Evolutionary conservation across 441 rosid species (phyloP), one percentile per base, ranked within the genome.

Genomic region (Theobroma grandiflorum): DNA sequence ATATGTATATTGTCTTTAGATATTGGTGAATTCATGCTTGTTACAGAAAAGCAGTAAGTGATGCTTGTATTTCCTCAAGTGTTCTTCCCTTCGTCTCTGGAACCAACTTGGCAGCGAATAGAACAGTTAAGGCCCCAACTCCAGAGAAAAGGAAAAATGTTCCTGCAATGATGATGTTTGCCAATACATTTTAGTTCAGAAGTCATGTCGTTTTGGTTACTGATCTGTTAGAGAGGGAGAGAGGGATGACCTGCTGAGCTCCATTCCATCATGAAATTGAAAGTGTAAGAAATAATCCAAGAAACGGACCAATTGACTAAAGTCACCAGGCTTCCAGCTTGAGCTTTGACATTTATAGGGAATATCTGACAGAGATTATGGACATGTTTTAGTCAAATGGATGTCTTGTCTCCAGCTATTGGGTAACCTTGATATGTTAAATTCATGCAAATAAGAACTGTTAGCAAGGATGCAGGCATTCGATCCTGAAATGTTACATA

Each of bases 251-350:
- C 93, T 53, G 87, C 78, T 67, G 89, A 78, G 43, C 85, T 88
- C 94, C 94, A 91, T 52, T 89, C 86, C 75, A 88, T 15, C 90
- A 91, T 84, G 77, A 90, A 90, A 64, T 86, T 87, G 88, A 84
- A 90, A 6, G 88, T 75, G 57, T 85, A 90, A 6, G 87, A 80
- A 47, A 79, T 68, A 49, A 87, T 69, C 89, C 87, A 87, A 75
- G 89, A 50, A 71, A 82, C 65, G 2, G 88, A 80, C 92, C 91
- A 89, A 63, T 88, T 83, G 67, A 82, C 85, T 18, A 90, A 75
- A 11, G 89, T 84, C 67, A 83, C 91, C n/a, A 87, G 22, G 72
- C 88, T 88, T 47, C 89, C 90, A 3, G 89, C 89, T 35, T 88
- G 82, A 6, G 87, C 90, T 80, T 89, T 88, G 0, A 89, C 76